These are phyloP conservation scores for Trypanosoma cruzi DNA, from an alignment of 208 protist species.

Conservation along the genomic window DNA sequence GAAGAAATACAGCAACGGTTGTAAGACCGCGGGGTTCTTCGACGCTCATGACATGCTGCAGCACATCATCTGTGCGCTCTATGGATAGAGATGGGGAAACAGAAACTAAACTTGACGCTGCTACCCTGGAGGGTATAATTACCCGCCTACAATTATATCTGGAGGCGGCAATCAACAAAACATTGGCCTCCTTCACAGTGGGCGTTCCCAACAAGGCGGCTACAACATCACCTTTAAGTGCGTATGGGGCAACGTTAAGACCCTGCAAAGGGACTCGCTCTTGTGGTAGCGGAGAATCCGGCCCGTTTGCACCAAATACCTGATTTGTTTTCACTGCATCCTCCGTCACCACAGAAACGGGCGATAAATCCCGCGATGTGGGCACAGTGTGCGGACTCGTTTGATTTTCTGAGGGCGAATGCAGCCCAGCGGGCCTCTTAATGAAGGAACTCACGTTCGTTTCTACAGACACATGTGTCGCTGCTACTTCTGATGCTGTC, in stretches of 20 bases:
- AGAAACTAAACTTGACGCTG: conserved; percentile 30
- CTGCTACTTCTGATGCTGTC: too few relatives aligned
- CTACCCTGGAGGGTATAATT: conserved; percentile 49
- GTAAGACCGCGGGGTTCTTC: conserved; percentile 43
- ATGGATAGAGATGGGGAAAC: conserved; percentile 47
- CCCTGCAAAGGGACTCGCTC: not conserved
- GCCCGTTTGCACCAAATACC: not conserved
- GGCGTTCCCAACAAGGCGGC: conserved; percentile 44
- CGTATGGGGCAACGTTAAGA: conserved; percentile 12
- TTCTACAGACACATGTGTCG: not conserved
- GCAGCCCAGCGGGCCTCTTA: not conserved
- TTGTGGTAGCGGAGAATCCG: not conserved
- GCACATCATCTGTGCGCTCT: conserved; percentile 50
- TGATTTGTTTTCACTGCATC: conserved; percentile 7
- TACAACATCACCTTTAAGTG: conserved; percentile 56
- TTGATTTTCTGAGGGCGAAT: conserved; percentile 12
- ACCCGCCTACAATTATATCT: conserved; percentile 63
- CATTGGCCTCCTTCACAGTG: conserved; percentile 52
- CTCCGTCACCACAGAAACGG: conserved; percentile 8
- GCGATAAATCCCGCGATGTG: conserved; percentile 25
- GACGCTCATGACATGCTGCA: conserved; percentile 37
- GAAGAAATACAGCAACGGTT: conserved; percentile 49
- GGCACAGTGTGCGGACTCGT: conserved; percentile 25
- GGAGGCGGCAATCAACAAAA: conserved; percentile 55
- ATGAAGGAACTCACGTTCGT: not conserved